A percentile compares a stretch with the other conserved stretches of the same genome.
These are phyloP conservation scores for Russula vinacea DNA, from an alignment of 768 basidiomycete species.

Conservation along the genomic window DNA sequence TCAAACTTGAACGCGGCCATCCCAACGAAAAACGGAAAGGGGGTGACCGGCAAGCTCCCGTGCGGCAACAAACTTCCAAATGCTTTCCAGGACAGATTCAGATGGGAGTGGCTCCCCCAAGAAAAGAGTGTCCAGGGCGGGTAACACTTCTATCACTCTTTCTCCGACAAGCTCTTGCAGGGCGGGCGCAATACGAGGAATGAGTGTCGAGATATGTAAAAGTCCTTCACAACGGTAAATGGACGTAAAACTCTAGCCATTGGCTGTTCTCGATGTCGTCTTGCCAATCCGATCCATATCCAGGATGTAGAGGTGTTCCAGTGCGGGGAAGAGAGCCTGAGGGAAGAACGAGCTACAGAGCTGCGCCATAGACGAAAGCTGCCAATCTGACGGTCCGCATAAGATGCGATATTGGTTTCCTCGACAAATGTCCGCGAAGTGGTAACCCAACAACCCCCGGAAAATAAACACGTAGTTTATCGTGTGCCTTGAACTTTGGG, in stretches of 20 bases:
- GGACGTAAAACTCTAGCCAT: neutral
- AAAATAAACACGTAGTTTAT: neutral
- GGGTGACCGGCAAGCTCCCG: neutral
- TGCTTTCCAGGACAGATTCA: neutral
- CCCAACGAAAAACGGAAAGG: neutral
- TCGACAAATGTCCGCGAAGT: neutral
- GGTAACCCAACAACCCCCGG: neutral
- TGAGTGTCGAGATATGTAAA: neutral
- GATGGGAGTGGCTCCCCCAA: neutral
- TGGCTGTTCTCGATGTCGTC: neutral
- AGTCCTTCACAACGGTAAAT: neutral
- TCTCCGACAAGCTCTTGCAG: neutral
- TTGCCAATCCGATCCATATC: neutral
- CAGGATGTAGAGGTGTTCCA: neutral
- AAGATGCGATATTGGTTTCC: too few species aligned
- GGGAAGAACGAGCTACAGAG: neutral
- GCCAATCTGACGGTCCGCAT: neutral
- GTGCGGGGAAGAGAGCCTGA: neutral
- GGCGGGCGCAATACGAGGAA: neutral
- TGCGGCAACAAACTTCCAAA: neutral
- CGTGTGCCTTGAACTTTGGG: neutral
- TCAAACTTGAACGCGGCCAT: too few species aligned
- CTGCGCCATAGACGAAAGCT: neutral
- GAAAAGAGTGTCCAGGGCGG: neutral
- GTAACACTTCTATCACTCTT: neutral